Evolutionary conservation across 371 early-diverging fungal genomes (phyloP).

Genomic region (Mucor piriformis): DNA sequence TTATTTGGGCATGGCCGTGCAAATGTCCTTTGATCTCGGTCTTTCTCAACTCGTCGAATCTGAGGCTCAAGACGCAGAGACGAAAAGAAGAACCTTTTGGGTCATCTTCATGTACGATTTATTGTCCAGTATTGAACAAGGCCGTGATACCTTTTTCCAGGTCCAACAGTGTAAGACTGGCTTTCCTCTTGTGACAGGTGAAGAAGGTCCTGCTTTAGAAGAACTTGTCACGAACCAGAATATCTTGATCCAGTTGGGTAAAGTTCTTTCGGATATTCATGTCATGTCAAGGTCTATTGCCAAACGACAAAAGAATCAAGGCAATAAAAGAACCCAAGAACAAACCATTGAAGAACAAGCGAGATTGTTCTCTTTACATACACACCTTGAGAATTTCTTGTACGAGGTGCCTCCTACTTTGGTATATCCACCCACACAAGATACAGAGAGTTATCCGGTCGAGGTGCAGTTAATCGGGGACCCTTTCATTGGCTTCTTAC

Average conservation of each 20-base stretch:
- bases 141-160: conserved; percentile 34
- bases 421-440: conserved; percentile 41
- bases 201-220: conserved; percentile 42
- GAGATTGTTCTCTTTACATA: conserved; percentile 42
- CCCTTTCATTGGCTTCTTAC: conserved; percentile 52
- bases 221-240: conserved; percentile 46
- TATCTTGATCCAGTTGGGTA: conserved; percentile 40
- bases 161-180: conserved; percentile 40
- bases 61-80: conserved; percentile 35
- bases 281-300: conserved; percentile 30
- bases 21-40: conserved; percentile 78
- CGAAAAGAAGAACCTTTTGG: conserved; percentile 49
- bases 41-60: conserved; percentile 39
- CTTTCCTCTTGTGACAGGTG: conserved; percentile 42
- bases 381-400: conserved; percentile 48
- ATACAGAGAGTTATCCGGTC: conserved; percentile 39
- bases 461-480: conserved; percentile 48
- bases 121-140: conserved; percentile 50
- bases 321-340: conserved; percentile 21
- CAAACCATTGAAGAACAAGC: conserved; percentile 48
- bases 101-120: conserved; percentile 45
- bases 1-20: conserved; percentile 62
- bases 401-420: conserved; percentile 53
- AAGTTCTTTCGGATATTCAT: conserved; percentile 43
- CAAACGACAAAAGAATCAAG: conserved; percentile 34